phyloP scores from a whole-genome alignment of 345 rosid genomes.

The Luvunga scandens region DNA sequence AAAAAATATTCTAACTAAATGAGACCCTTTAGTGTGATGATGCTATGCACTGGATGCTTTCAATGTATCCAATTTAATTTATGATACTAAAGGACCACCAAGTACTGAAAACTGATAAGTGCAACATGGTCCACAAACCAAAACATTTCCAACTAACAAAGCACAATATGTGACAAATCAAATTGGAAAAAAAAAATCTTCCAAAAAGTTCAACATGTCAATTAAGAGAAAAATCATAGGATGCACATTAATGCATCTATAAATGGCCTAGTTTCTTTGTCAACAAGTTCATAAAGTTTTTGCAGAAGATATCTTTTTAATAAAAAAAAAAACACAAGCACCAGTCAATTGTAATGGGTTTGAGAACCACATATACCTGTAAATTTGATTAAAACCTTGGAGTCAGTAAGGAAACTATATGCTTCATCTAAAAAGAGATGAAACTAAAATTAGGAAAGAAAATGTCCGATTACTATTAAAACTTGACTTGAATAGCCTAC shows the following conservation, averaged over 20 bases:
- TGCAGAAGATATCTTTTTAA: not conserved
- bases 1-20: not conserved
- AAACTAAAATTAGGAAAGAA: too few species aligned
- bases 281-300: not conserved
- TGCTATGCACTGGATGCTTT: not conserved
- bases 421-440: too few species aligned
- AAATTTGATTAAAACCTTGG: conserved; percentile 56
- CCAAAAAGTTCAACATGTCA: not conserved
- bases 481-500: too few species aligned
- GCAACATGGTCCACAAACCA: not conserved
- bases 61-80: not conserved
- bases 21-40: not conserved
- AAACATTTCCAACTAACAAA: not conserved
- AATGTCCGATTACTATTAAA: too few species aligned
- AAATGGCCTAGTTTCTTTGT: not conserved
- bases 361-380: not conserved
- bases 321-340: not conserved
- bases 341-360: not conserved
- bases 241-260: not conserved
- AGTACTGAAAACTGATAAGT: not conserved
- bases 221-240: not conserved
- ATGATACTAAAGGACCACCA: not conserved
- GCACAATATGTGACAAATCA: not conserved
- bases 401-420: too few species aligned
- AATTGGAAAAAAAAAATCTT: not conserved